Evolutionary conservation across 208 protist species (phyloP).

Genomic region (Leishmania braziliensis): DNA sequence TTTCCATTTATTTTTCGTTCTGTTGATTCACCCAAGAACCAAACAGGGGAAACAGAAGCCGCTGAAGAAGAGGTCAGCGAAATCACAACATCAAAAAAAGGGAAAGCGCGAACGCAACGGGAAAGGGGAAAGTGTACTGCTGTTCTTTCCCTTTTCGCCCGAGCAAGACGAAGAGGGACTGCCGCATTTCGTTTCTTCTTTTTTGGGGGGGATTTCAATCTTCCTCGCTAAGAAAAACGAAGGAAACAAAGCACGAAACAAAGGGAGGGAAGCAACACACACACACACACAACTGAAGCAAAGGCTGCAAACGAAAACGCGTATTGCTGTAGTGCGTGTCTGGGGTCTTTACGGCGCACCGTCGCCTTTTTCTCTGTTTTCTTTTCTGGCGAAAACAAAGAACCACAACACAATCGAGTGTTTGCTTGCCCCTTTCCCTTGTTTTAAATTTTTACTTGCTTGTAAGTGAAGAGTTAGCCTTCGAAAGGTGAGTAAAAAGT

Average conservation of each 20-base stretch:
- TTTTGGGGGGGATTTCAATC: not conserved
- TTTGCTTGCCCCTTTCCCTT: not conserved
- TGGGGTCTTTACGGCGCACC: not conserved
- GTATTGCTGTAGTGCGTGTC: not conserved
- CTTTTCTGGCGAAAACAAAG: not conserved
- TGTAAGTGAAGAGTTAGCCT: not conserved
- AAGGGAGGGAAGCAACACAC: not conserved
- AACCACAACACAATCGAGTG: not conserved
- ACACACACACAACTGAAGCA: not conserved
- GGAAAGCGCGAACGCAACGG: not conserved
- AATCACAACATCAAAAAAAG: not conserved
- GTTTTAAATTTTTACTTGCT: not conserved
- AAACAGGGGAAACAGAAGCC: constrained; percentile 5
- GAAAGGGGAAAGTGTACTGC: not conserved
- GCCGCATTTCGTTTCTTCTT: not conserved
- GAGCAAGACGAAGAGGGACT: not conserved
- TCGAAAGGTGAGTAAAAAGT: not conserved
- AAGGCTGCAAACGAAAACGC: not conserved
- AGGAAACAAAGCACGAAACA: not conserved
- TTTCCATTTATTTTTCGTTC: not conserved
- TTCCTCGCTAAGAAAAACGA: not conserved
- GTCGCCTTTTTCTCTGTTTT: not conserved
- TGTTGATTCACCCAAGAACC: not conserved
- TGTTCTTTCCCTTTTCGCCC: not conserved
- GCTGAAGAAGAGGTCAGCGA: not conserved